Evolutionary conservation across 108 stramenopile genomes (phyloP), one percentile per base, ranked within the genome.

Genomic region (Cyclostephanos invisitatus): DNA sequence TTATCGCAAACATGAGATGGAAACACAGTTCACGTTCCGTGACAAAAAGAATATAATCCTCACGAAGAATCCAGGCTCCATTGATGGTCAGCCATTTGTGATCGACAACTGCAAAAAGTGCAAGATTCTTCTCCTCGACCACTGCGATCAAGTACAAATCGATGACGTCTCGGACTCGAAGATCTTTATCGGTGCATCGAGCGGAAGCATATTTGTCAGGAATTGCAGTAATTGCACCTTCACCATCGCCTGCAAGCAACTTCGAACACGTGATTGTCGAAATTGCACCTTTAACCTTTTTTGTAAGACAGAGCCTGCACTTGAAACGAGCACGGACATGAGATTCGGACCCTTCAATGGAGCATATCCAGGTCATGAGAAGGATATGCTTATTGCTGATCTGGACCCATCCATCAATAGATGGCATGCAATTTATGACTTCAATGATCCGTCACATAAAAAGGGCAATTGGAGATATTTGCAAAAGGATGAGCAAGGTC

Each of bases 341-440:
- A 44, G 35, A 44, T 85, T 85, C 46, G 84, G 75, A 37, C 81
- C 84, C 5, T 91, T 91, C 81, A 85, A 85, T 81, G 88, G 88
- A 46, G 88, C 85, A 36, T 90, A 87, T 61, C 58, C 78, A 25
- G 73, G 74, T 11, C 83, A 86, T 46, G 6, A 55, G 18, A 48
- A 60, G 25, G 73, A 82, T 32, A 73, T 92, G 56, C 12, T 48
- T 10, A 25, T n/a, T 12, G 88, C 91, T 8, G 78, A 77, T 24
- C 68, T 93, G 17, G 62, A 71, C 20, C 72, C 87, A 27, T 55
- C 46, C 11, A 65, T 63, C 35, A 93, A 91, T 64, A 75, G 83
- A 25, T 93, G 90, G 90, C 78, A 68, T 49, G 82, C 75, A 11
- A 81, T 93, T n/a, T 90, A 83, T 46, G 92, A 93, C 69, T 91